phyloP scores from a whole-genome alignment of 208 protist species.

The Angomonas deanei region DNA sequence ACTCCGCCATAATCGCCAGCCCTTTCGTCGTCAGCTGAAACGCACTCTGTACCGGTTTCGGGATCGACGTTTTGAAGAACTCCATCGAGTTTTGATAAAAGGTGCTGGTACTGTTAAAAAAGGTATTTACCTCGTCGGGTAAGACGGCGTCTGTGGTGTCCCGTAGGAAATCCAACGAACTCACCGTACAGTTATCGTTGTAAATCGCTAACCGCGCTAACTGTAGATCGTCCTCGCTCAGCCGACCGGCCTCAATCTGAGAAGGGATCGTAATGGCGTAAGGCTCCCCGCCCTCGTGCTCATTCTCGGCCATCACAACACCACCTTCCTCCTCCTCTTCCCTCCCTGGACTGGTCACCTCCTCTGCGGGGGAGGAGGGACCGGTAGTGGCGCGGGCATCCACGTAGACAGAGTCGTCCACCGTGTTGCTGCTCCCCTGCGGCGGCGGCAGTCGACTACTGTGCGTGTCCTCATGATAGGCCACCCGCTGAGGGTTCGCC shows the following conservation, averaged over 20 bases:
- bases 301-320: neutral
- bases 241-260: neutral
- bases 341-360: neutral
- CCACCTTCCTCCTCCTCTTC: neutral
- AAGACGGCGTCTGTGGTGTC: constrained; percentile 22
- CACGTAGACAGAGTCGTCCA: no score
- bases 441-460: no score
- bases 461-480: no score
- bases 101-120: constrained; percentile 22
- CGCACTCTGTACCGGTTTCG: constrained; percentile 17
- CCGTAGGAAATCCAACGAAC: constrained; percentile 25
- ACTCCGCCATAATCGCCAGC: constrained; percentile 20
- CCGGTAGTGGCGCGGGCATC: no score
- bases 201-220: constrained; percentile 18
- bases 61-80: constrained; percentile 18
- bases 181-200: constrained; percentile 9
- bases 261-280: neutral
- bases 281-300: neutral
- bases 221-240: constrained; percentile 24
- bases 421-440: no score
- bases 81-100: constrained; percentile 21
- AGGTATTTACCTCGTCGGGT: constrained; percentile 23
- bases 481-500: no score
- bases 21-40: constrained; percentile 11
- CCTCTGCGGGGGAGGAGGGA: no score